phyloP scores from a whole-genome alignment of 2,329 filamentous ascomycete genomes.

The Mycogone perniciosa region DNA sequence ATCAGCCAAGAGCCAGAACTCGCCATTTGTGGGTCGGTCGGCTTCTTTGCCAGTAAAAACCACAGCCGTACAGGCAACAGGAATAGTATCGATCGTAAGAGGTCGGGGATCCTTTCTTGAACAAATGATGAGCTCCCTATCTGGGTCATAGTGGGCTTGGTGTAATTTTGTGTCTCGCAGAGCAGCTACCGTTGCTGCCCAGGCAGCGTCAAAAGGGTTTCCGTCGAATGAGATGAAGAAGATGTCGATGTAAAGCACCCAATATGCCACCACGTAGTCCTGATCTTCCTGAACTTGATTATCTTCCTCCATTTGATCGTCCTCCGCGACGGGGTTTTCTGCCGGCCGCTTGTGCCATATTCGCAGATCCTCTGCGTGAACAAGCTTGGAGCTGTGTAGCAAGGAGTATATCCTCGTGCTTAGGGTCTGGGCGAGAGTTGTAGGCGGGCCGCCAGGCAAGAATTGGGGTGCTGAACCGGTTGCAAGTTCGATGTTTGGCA shows the following conservation, averaged over 20 bases:
- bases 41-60: conserved; percentile 65
- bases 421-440: conserved; percentile 73
- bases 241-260: conserved; percentile 93
- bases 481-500: conserved; percentile 88
- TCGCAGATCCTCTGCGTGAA: conserved; percentile 62
- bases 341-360: conserved; percentile 59
- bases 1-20: conserved; percentile 75
- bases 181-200: conserved; percentile 77
- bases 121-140: conserved; percentile 74
- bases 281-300: conserved; percentile 27
- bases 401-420: conserved; percentile 73
- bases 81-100: conserved; percentile 58
- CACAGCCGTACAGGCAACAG: conserved; percentile 69
- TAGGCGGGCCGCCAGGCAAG: conserved; percentile 76
- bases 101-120: conserved; percentile 49
- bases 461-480: conserved; percentile 86
- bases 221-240: conserved; percentile 90
- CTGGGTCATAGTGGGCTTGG: conserved; percentile 73
- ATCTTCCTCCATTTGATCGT: conserved; percentile 35
- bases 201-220: conserved; percentile 85
- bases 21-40: conserved; percentile 37
- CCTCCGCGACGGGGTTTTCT: conserved; percentile 42
- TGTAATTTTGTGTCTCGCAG: conserved; percentile 73
- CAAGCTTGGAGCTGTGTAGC: conserved; percentile 62
- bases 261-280: conserved; percentile 70